Evolutionary conservation across 306 rosid genomes (phyloP), one percentile per base, ranked within the genome.

Genomic region (Pachyrhizus erosus): DNA sequence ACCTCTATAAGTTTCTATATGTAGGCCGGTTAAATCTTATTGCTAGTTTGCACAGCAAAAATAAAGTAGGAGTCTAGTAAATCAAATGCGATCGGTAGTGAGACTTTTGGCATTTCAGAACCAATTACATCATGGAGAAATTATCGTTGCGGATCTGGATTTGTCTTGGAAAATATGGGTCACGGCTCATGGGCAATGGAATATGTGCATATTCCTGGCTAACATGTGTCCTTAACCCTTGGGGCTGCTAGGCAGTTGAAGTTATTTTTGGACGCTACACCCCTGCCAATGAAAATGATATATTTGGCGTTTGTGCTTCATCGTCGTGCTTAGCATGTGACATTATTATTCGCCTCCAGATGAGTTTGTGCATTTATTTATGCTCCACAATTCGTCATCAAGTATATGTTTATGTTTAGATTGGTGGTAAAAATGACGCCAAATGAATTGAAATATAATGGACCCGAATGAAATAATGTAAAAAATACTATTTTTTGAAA

Each of bases 91-190:
- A 7, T 12, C 46, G 5, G 39, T 18, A 12, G 18, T 18, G 74
- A 14, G 75, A 15, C 29, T 37, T 9, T 3, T 78, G 31, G 45
- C 18, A 76, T 20, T 67, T 78, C 17, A 67, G 73, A 78, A 21
- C 67, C 34, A 34, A 67, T 17, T 33, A n/a, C 23, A 3, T 15
- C 3, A 7, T 62, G 9, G 21, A 29, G 42, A 62, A 61, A 11
- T 23, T 62, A 45, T 33, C 23, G 17, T 9, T 31, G 24, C 45
- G 8, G 14, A 3, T 64, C 6, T 31, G 24, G 70, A 64, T 27
- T 61, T 52, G 57, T 49, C 9, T 49, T 2, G 11, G 21, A 49
- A 49, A 49, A 17, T 54, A 54, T 18, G 61, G 60, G 11, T 52
- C 60, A 52, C 4, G 60, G 58, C 18, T 46, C 13, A 20, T 54